Evolutionary conservation across 192 early-diverging fungal genomes (phyloP).

Genomic region (Entomortierella chlamydospora): DNA sequence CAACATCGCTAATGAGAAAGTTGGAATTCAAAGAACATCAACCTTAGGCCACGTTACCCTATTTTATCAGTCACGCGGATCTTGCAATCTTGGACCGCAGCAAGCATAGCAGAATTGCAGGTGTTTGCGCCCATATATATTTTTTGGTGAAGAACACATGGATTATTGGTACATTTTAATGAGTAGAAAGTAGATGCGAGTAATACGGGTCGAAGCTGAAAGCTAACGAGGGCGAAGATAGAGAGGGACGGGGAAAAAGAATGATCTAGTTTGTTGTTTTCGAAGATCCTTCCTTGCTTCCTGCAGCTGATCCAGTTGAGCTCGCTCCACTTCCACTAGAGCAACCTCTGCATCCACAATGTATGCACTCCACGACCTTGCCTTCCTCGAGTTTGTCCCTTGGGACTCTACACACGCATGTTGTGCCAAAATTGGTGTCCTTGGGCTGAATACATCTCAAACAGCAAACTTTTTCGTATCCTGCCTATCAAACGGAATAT

Average conservation of each 20-base stretch:
- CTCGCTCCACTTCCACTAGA: constrained; percentile 64
- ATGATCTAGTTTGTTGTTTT: constrained; percentile 11
- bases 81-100: too few relatives aligned
- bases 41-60: background rate
- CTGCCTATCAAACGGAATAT: constrained; percentile 62
- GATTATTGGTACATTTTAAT: too few relatives aligned
- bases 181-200: background rate
- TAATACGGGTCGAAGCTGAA: background rate
- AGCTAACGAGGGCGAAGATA: too few relatives aligned
- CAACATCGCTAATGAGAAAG: constrained; percentile 24
- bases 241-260: too few relatives aligned
- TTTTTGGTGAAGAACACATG: too few relatives aligned
- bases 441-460: constrained; percentile 95
- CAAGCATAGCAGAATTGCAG: too few relatives aligned
- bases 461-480: constrained; percentile 98
- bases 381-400: constrained; percentile 89
- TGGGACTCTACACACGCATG: constrained; percentile 97
- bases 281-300: constrained; percentile 8
- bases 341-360: constrained; percentile 92
- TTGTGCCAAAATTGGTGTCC: constrained; percentile 98
- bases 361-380: constrained; percentile 92
- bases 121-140: too few relatives aligned
- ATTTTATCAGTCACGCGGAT: background rate
- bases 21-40: too few relatives aligned
- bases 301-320: constrained; percentile 21